A percentile compares a stretch with the other conserved stretches of the same genome.
phyloP scores from a whole-genome alignment of 179 eudicot species.

The Corrigiola litoralis region DNA sequence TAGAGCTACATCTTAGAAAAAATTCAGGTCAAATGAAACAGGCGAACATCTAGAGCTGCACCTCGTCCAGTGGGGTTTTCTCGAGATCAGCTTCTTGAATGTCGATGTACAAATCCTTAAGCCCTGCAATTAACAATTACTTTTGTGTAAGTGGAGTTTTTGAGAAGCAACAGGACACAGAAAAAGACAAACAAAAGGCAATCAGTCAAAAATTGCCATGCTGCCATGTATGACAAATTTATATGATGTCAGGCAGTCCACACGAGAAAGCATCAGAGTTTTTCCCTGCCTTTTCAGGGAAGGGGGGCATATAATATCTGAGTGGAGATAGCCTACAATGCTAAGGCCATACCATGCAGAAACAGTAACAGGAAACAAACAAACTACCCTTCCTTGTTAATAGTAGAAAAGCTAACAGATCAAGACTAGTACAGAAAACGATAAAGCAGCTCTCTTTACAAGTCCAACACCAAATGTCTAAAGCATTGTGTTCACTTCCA shows the following conservation, averaged over 20 bases:
- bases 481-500: not conserved
- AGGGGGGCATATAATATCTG: not conserved
- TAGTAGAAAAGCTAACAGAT: not conserved
- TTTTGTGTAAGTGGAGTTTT: not conserved
- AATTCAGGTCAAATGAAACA: not conserved
- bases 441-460: not conserved
- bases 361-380: not conserved
- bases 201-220: not conserved
- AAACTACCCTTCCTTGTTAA: not conserved
- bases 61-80: conserved; percentile 78
- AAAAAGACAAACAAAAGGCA: not conserved
- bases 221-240: not conserved
- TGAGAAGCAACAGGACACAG: not conserved
- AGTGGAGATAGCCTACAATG: not conserved
- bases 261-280: not conserved
- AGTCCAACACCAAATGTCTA: not conserved
- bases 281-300: not conserved
- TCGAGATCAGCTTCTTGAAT: conserved; percentile 71
- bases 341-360: not conserved
- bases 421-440: not conserved
- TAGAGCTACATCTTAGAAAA: conserved; percentile 1
- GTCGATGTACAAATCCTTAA: conserved; percentile 50
- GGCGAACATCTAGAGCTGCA: conserved; percentile 15
- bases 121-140: conserved; percentile 42
- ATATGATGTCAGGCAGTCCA: not conserved